Base-by-base conservation (phyloP, 495 filamentous ascomycete genomes). In the Durotheca rogersii region DNA sequence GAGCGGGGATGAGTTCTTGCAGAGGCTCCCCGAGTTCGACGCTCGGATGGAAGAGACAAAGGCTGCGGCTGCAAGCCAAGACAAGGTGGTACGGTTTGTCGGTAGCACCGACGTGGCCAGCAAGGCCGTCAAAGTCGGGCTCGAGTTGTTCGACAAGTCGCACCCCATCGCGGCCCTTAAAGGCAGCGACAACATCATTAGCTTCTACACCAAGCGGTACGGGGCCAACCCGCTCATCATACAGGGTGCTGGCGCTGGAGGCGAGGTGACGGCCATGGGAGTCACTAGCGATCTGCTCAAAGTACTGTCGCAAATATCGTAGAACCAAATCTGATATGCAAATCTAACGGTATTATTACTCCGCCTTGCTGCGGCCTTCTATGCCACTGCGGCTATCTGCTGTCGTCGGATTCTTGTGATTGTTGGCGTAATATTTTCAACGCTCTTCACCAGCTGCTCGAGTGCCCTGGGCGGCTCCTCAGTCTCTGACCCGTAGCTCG, bases 161-260 rank as follows among this genome's bases (percentile, higher is more conserved):
- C 86, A 88, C 62, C 84, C 93, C 21, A 94, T 97, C 69, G 93
- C 92, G 20, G 86, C 87, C 27, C 74, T 97, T 47, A 94, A 95
- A 77, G 93, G 93, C 29, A 96, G 90, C 69, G 93, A 96, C 66
- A 97, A 97, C 74, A 92, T 96, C 64, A 93, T 98, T 62, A 93
- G 83, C 77, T 95, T 98, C 78, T 95, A 93, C 70, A 96, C 93
- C 34, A 85, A 91, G 75, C 81, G 93, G 59, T 97, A 98, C 65
- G 89, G 89, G 30, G 75, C 74, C 49, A 94, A 90, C 66, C 88
- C 93, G 9, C 71, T 96, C 44, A 93, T 96, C 64, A 82, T 98
- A 38, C 90, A 96, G 76, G 93, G 93, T 48, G 91, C 90, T 29
- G 93, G 91, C 41, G 93, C 93, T 42, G 93, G 93, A 58, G 90